These are phyloP conservation scores for Leptographium wingfieldii DNA, from an alignment of 2,329 filamentous ascomycete species.

Conservation along the genomic window DNA sequence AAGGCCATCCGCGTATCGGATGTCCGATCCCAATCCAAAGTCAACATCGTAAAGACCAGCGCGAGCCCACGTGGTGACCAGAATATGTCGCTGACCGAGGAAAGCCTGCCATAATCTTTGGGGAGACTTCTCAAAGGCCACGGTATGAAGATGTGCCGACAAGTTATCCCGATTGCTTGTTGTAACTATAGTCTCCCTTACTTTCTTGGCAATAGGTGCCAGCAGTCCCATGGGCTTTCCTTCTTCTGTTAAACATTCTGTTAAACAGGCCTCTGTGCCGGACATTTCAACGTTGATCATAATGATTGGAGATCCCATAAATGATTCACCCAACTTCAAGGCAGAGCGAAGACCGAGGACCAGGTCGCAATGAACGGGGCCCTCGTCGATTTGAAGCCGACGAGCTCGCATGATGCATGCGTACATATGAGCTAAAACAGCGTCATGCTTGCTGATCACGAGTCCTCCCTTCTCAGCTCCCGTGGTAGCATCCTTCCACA, in stretches of 20 bases:
- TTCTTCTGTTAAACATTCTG: not conserved
- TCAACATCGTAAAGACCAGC: conserved; percentile 3
- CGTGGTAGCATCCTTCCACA: not conserved
- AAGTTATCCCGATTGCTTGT: not conserved
- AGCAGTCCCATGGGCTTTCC: not conserved
- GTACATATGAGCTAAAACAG: conserved; percentile 1
- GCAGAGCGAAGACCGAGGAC: conserved; percentile 3
- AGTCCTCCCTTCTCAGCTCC: not conserved
- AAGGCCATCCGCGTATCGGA: conserved; percentile 1
- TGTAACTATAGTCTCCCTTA: conserved; percentile 1
- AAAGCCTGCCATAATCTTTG: conserved; percentile 5
- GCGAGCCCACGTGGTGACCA: conserved; percentile 6
- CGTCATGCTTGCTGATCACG: conserved; percentile 4
- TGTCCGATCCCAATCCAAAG: conserved; percentile 1
- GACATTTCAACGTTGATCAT: conserved; percentile 3
- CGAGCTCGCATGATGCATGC: conserved; percentile 4
- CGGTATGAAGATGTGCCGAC: conserved; percentile 4
- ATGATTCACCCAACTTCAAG: conserved; percentile 1
- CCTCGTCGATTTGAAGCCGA: not conserved
- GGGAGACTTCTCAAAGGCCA: conserved; percentile 3
- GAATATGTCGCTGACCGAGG: conserved; percentile 2
- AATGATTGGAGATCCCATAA: conserved; percentile 4
- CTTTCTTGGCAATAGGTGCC: not conserved
- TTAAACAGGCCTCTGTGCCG: conserved; percentile 1
- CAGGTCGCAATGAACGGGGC: conserved; percentile 3